phyloP scores from a whole-genome alignment of 106 monocot species.

The Dactylorhiza incarnata region DNA sequence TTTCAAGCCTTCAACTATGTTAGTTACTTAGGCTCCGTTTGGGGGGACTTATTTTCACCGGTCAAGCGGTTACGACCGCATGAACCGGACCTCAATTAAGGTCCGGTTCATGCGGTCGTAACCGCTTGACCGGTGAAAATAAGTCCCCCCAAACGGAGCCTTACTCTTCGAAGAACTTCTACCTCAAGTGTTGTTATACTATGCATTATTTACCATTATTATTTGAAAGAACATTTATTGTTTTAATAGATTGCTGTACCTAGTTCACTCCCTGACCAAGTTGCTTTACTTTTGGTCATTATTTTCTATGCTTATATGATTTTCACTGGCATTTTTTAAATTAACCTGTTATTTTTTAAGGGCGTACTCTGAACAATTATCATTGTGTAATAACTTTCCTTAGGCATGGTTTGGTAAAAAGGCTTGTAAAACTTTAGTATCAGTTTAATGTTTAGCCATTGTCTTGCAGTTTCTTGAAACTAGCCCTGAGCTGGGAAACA shows the following conservation, averaged over 20 bases:
- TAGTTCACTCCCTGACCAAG: background rate
- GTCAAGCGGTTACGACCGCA: too few relatives aligned
- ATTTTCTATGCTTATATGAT: background rate
- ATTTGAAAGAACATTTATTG: background rate
- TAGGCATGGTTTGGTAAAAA: background rate
- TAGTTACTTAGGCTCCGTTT: too few relatives aligned
- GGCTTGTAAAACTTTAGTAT: background rate
- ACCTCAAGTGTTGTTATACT: background rate
- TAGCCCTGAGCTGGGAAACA: conserved; percentile 66
- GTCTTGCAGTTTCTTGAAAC: conserved; percentile 78
- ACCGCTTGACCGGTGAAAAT: too few relatives aligned
- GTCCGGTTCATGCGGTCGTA: too few relatives aligned
- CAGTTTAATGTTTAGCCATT: background rate
- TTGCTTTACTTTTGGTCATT: background rate
- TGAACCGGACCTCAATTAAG: too few relatives aligned
- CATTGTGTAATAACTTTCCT: background rate
- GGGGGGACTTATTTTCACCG: too few relatives aligned
- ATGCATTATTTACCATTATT: background rate
- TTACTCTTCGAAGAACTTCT: background rate
- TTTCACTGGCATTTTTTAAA: background rate
- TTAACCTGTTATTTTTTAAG: background rate
- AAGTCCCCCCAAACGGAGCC: too few relatives aligned
- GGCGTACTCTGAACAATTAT: too few relatives aligned
- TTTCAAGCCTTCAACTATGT: background rate
- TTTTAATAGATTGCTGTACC: background rate